Conservation (phyloP, 164 flowering plant species). For the Piper longum region DNA sequence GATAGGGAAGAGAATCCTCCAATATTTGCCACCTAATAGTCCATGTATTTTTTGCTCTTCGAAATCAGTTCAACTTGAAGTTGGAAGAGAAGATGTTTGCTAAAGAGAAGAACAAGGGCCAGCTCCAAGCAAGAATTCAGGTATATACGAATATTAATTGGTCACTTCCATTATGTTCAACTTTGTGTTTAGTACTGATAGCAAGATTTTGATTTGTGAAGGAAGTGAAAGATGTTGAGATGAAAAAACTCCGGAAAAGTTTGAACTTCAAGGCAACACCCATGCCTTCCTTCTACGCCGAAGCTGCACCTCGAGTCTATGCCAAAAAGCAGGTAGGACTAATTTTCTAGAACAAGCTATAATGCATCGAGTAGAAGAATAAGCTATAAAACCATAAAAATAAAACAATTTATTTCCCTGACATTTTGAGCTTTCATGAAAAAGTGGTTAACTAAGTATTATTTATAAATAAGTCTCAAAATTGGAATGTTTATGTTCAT, state of each 20-base stretch:
- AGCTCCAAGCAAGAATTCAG: slow-evolving; percentile 49
- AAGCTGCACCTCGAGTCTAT: slow-evolving; percentile 15
- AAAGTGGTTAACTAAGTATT: too few relatives aligned
- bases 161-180: not conserved
- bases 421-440: too few relatives aligned
- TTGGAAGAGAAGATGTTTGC: slow-evolving; percentile 50
- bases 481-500: too few relatives aligned
- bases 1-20: too few relatives aligned
- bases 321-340: slow-evolving; percentile 34
- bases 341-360: too few relatives aligned
- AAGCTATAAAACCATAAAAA: too few relatives aligned
- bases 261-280: slow-evolving; percentile 73
- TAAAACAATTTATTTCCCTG: too few relatives aligned
- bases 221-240: slow-evolving; percentile 55
- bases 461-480: too few relatives aligned
- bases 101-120: slow-evolving; percentile 49
- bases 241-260: slow-evolving; percentile 49
- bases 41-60: not conserved
- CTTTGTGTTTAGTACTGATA: not conserved
- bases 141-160: slow-evolving; percentile 12
- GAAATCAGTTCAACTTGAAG: slow-evolving; percentile 35
- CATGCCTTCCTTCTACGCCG: slow-evolving; percentile 65
- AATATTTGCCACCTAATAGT: too few relatives aligned
- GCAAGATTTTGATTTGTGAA: slow-evolving; percentile 12
- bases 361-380: too few relatives aligned